These are phyloP conservation scores for Spiromastix sp. DNA, from an alignment of 2,329 filamentous ascomycete genomes.

Conservation along the genomic window DNA sequence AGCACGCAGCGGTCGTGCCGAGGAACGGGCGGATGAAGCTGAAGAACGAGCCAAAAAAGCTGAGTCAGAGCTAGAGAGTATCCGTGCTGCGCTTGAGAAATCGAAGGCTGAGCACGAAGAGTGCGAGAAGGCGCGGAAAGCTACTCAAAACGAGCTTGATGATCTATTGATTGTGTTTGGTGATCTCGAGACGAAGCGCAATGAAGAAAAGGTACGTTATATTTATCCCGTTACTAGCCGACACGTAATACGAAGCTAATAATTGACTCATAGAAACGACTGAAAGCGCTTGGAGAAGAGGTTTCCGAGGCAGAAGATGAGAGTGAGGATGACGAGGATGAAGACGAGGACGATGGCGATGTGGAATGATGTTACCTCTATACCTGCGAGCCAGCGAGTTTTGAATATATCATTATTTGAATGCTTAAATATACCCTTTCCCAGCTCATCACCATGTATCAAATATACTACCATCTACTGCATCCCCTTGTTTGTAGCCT, in stretches of 20 bases:
- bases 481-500: no score
- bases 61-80: slow-evolving; percentile 16
- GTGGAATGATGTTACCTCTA: slow-evolving; percentile 13
- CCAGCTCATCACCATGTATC: no score
- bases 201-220: slow-evolving; percentile 58
- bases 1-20: slow-evolving; percentile 37
- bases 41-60: slow-evolving; percentile 15
- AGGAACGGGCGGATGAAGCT: slow-evolving; percentile 28
- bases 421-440: no score
- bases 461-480: no score
- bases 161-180: slow-evolving; percentile 73
- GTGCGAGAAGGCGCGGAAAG: slow-evolving; percentile 53
- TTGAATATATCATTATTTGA: no score
- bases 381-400: no score
- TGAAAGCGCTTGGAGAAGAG: slow-evolving; percentile 56
- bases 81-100: slow-evolving; percentile 21
- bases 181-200: slow-evolving; percentile 67
- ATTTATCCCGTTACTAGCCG: slow-evolving; percentile 4
- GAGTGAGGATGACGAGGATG: slow-evolving; percentile 47
- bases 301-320: slow-evolving; percentile 71
- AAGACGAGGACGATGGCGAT: slow-evolving; percentile 40
- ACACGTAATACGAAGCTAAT: slow-evolving; percentile 10
- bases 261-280: slow-evolving; percentile 43
- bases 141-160: slow-evolving; percentile 63
- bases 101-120: slow-evolving; percentile 26